These are phyloP conservation scores for Chaetothyriales sp. DNA, from an alignment of 2,329 filamentous ascomycete genomes.

Conservation along the genomic window DNA sequence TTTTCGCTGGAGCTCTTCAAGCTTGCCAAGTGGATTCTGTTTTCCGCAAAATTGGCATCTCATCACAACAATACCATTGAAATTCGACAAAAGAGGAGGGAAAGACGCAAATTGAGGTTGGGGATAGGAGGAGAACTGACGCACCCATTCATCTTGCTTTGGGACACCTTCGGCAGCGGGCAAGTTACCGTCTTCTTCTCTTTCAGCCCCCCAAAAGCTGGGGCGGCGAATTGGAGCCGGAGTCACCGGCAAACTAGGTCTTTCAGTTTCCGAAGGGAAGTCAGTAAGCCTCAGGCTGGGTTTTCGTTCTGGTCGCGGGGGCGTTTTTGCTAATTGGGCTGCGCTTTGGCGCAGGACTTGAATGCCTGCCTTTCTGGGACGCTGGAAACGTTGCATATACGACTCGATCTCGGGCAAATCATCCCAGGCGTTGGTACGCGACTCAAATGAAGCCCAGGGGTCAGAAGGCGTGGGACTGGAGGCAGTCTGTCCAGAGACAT, in stretches of 20 bases:
- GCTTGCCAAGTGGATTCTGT: constrained; percentile 55
- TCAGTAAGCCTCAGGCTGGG: constrained; percentile 61
- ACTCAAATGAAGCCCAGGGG: constrained; percentile 46
- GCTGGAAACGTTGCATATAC: constrained; percentile 66
- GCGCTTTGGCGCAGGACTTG: constrained; percentile 25
- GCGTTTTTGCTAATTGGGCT: constrained; percentile 3
- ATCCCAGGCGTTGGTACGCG: constrained; percentile 83
- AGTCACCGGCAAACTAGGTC: constrained; percentile 79
- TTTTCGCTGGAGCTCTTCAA: constrained; percentile 53
- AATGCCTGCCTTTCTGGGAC: constrained; percentile 36
- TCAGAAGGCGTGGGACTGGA: constrained; percentile 5
- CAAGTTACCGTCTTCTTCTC: constrained; percentile 43
- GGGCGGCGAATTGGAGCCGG: constrained; percentile 61
- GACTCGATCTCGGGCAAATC: constrained; percentile 72
- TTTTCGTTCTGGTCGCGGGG: constrained; percentile 24
- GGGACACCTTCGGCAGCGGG: constrained; percentile 72
- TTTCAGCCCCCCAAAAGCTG: constrained; percentile 51
- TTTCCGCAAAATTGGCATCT: constrained; percentile 24
- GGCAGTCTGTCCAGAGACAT: constrained; percentile 3
- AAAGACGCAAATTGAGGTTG: constrained; percentile 13
- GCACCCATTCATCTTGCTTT: constrained; percentile 84
- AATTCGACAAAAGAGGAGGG: constrained; percentile 10
- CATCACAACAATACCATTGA: constrained; percentile 18
- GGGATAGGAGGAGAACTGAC: constrained; percentile 33
- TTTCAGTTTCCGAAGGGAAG: constrained; percentile 68